Evolutionary conservation across 108 stramenopile genomes (phyloP).

Genomic region (Pseudonitzschia pungens): DNA sequence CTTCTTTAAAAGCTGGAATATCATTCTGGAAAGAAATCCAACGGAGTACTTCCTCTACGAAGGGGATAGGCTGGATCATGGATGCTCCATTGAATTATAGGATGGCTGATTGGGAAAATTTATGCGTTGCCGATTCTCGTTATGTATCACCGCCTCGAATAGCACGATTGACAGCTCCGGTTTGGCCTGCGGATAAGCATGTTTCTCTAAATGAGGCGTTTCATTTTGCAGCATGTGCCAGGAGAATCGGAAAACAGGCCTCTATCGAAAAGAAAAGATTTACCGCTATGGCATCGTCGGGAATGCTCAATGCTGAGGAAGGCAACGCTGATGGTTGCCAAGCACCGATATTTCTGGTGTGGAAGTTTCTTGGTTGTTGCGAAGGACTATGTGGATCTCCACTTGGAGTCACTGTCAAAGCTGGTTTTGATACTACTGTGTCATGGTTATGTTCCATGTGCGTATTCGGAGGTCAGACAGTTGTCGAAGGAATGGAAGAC

Average conservation of each 20-base stretch:
- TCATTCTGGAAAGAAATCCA: conserved; percentile 71
- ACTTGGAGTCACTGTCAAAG: conserved; percentile 70
- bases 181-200: conserved; percentile 82
- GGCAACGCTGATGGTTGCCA: conserved; percentile 14
- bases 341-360: conserved; percentile 45
- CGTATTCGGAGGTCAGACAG: conserved; percentile 57
- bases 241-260: conserved; percentile 77
- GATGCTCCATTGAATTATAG: conserved; percentile 74
- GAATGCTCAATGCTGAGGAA: conserved; percentile 18
- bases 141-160: conserved; percentile 10
- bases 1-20: conserved; percentile 79
- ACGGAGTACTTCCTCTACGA: conserved; percentile 45
- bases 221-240: conserved; percentile 86
- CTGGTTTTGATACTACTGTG: conserved; percentile 76
- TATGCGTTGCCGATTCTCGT: conserved; percentile 29
- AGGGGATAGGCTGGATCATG: conserved; percentile 69
- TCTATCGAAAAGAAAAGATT: conserved; percentile 46
- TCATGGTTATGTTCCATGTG: conserved; percentile 52
- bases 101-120: conserved; percentile 80
- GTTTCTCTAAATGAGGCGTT: conserved; percentile 68
- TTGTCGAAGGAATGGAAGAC: conserved; percentile 59
- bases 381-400: conserved; percentile 77
- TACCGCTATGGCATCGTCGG: conserved; percentile 6
- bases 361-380: conserved; percentile 72
- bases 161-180: conserved; percentile 41